phyloP scores from a whole-genome alignment of 208 protist genomes.

The Leishmania tarentolae region DNA sequence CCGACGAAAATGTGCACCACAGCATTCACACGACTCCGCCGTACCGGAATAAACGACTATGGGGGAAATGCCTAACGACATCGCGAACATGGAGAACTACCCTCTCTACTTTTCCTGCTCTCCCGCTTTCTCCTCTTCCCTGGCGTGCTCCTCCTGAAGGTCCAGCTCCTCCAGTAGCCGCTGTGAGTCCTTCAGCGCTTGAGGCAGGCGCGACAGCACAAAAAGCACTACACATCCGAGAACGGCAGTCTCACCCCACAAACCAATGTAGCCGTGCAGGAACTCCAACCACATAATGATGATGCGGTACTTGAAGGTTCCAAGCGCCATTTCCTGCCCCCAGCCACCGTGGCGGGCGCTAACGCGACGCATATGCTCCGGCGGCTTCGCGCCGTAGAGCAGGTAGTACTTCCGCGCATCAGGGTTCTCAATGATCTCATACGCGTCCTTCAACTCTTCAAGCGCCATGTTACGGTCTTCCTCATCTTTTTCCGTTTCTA shows the following conservation, averaged over 20 bases:
- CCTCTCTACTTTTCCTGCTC: slow-evolving; percentile 1
- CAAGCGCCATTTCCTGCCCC: slow-evolving; percentile 82
- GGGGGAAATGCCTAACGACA: neutral
- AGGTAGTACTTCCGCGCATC: slow-evolving; percentile 90
- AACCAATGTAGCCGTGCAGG: slow-evolving; percentile 66
- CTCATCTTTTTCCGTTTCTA: slow-evolving; percentile 65
- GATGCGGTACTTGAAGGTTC: slow-evolving; percentile 82
- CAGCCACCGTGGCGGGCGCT: slow-evolving; percentile 81
- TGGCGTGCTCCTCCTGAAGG: slow-evolving; percentile 41
- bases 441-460: slow-evolving; percentile 85
- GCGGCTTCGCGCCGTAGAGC: slow-evolving; percentile 86
- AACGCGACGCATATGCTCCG: slow-evolving; percentile 82
- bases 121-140: slow-evolving; percentile 16
- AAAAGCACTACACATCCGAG: slow-evolving; percentile 52
- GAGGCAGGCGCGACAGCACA: slow-evolving; percentile 68
- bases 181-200: slow-evolving; percentile 57
- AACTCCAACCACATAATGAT: slow-evolving; percentile 87
- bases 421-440: slow-evolving; percentile 83
- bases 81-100: neutral
- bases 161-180: slow-evolving; percentile 75
- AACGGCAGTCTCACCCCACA: slow-evolving; percentile 78
- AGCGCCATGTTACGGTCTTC: slow-evolving; percentile 82
- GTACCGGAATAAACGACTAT: neutral
- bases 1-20: neutral
- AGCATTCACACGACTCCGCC: neutral